phyloP scores from a whole-genome alignment of 352 stramenopile genomes.

The Globisporangium spinosum region DNA sequence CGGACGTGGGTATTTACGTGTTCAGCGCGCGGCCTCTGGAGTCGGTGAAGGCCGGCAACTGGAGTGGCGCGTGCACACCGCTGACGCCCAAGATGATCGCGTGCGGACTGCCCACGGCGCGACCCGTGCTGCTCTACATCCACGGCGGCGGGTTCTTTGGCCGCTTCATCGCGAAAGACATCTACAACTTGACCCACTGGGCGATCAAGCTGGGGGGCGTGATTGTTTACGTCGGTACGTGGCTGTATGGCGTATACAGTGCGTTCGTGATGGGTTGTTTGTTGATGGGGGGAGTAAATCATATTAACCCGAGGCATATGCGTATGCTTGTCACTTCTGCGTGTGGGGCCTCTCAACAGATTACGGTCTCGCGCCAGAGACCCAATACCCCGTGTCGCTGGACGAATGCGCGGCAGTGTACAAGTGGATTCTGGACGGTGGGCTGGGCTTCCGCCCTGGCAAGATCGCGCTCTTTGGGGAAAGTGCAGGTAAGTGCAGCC shows the following conservation, averaged over 20 bases:
- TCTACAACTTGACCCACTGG: slow-evolving; percentile 74
- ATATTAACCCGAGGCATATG: background rate
- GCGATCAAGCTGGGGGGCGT: slow-evolving; percentile 62
- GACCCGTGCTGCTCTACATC: slow-evolving; percentile 82
- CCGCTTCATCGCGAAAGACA: slow-evolving; percentile 85
- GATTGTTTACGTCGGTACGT: slow-evolving; percentile 84
- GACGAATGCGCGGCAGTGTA: slow-evolving; percentile 83
- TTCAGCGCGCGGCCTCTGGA: slow-evolving; percentile 65
- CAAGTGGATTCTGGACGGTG: slow-evolving; percentile 76
- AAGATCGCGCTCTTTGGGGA: slow-evolving; percentile 80
- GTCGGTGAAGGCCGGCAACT: slow-evolving; percentile 65
- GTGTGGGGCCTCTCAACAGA: slow-evolving; percentile 30
- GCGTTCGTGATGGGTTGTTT: background rate
- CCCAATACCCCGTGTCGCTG: slow-evolving; percentile 72
- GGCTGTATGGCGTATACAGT: background rate
- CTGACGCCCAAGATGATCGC: slow-evolving; percentile 64
- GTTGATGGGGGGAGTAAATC: slow-evolving; percentile 1
- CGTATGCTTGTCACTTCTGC: background rate
- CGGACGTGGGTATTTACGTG: slow-evolving; percentile 70
- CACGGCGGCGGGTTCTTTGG: slow-evolving; percentile 87
- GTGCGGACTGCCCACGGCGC: slow-evolving; percentile 59
- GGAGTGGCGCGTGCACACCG: slow-evolving; percentile 46
- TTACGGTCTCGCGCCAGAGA: slow-evolving; percentile 80
- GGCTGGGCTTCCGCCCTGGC: slow-evolving; percentile 64
- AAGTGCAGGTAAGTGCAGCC: slow-evolving; percentile 35